A percentile compares a stretch with the other conserved stretches of the same genome.
Conservation (phyloP, 2,329 filamentous ascomycete genomes). For the Neofusicoccum laricinum region DNA sequence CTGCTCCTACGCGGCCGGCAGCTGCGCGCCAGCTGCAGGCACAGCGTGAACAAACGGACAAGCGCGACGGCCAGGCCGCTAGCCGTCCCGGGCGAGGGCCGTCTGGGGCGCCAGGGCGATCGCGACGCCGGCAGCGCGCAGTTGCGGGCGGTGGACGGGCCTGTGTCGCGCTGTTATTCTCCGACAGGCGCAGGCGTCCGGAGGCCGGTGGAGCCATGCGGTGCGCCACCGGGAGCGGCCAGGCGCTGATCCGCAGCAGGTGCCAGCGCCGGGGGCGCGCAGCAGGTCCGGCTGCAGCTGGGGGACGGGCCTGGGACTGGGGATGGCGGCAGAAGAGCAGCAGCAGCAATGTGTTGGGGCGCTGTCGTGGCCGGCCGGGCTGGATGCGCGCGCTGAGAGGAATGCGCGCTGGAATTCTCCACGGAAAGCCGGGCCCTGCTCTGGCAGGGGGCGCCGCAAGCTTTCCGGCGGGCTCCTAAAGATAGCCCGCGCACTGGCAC, state of each 20-base stretch:
- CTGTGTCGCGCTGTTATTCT: slow-evolving; percentile 1
- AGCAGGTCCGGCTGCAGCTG: background rate
- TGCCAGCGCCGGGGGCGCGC: background rate
- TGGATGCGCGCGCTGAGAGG: background rate
- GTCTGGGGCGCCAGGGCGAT: background rate
- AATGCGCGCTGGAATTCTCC: background rate
- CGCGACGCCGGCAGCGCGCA: background rate
- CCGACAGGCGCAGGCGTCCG: background rate
- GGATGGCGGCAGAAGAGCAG: background rate
- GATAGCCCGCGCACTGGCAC: slow-evolving; percentile 4
- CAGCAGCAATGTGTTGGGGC: background rate
- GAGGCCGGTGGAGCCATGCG: slow-evolving; percentile 4
- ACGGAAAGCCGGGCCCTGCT: background rate
- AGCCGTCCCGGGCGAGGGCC: background rate
- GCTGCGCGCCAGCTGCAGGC: background rate
- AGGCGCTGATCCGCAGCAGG: slow-evolving; percentile 6
- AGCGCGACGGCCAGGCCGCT: background rate
- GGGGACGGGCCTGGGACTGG: background rate
- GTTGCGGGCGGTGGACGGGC: background rate
- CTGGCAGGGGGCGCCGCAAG: background rate
- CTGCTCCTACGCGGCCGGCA: background rate
- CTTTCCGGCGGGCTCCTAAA: slow-evolving; percentile 4
- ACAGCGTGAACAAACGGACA: background rate
- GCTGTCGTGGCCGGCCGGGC: background rate
- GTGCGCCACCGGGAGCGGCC: slow-evolving; percentile 10